Conservation (phyloP, 768 basidiomycete genomes). For the Clitopilus hobsonii region DNA sequence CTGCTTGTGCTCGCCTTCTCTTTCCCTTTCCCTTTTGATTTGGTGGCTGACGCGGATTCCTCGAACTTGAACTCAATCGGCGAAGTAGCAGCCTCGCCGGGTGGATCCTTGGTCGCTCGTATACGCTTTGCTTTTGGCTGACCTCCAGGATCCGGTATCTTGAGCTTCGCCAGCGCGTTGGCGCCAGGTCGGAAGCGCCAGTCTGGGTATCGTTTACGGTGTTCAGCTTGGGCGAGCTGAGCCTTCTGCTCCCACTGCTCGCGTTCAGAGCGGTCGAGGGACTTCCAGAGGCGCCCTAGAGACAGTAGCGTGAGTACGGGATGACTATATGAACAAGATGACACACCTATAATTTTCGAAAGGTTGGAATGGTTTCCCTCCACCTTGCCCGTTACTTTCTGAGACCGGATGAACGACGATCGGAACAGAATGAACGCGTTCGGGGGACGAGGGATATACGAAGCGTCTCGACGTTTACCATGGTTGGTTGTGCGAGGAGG, state of each 20-base stretch:
- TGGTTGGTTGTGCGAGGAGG: conserved; percentile 39
- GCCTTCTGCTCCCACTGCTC: conserved; percentile 78
- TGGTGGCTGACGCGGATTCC: not conserved
- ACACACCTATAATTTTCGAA: conserved; percentile 76
- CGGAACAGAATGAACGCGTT: conserved; percentile 87
- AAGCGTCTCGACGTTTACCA: conserved; percentile 61
- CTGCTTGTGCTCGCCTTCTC: conserved; percentile 30
- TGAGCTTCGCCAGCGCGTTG: conserved; percentile 35
- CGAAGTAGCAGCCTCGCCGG: conserved; percentile 14
- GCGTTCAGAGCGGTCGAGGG: conserved; percentile 60
- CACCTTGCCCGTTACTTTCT: conserved; percentile 70
- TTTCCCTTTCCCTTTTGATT: conserved; percentile 18
- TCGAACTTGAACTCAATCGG: not conserved
- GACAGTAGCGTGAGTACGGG: not conserved
- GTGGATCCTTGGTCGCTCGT: conserved; percentile 14
- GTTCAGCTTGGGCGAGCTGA: conserved; percentile 65
- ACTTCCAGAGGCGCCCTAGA: conserved; percentile 51
- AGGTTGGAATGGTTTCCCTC: conserved; percentile 78
- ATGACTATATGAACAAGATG: conserved; percentile 1
- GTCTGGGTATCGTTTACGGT: conserved; percentile 70
- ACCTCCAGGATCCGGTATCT: conserved; percentile 28
- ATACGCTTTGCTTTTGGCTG: conserved; percentile 10
- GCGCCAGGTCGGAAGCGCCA: conserved; percentile 75
- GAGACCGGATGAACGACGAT: conserved; percentile 69
- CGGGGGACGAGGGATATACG: conserved; percentile 78